Percentiles rank a stretch among this genome's conserved stretches.
Evolutionary conservation across 78 protist genomes (phyloP).

Genomic region (Blattamonas nauphoetae): DNA sequence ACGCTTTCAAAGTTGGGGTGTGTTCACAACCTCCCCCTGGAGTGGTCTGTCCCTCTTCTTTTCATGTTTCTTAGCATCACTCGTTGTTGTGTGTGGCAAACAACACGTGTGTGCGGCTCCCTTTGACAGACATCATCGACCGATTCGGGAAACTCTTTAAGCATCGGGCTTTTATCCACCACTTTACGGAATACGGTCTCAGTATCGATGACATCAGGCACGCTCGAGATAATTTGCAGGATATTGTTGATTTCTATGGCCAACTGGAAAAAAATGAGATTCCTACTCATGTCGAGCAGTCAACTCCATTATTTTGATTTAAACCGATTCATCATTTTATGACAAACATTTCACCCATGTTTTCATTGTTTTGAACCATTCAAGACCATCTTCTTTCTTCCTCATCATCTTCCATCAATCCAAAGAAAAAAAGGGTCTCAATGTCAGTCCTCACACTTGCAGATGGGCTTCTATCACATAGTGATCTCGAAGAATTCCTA

Average conservation of each 20-base stretch:
- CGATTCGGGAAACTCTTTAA: conserved; percentile 36
- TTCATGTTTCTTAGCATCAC: background rate
- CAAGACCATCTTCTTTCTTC: too few relatives aligned
- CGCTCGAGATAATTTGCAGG: background rate
- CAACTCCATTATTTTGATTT: background rate
- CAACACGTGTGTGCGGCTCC: conserved; percentile 10
- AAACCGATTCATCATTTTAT: background rate
- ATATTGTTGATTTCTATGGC: background rate
- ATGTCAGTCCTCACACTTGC: too few relatives aligned
- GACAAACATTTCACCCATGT: background rate
- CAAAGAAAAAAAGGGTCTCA: too few relatives aligned
- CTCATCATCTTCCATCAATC: too few relatives aligned
- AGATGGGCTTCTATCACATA: too few relatives aligned
- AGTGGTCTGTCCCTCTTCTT: background rate
- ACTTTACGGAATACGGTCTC: background rate
- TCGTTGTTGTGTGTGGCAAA: conserved; percentile 46
- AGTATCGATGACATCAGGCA: background rate
- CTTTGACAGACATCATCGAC: background rate
- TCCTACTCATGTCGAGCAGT: background rate
- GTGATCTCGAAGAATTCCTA: too few relatives aligned
- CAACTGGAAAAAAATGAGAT: background rate
- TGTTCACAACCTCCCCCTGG: background rate
- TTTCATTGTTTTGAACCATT: too few relatives aligned
- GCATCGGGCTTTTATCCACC: conserved; percentile 32
- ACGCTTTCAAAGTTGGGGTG: background rate